These are phyloP conservation scores for Dicorynia guianensis DNA, from an alignment of 306 rosid species.

Conservation along the genomic window DNA sequence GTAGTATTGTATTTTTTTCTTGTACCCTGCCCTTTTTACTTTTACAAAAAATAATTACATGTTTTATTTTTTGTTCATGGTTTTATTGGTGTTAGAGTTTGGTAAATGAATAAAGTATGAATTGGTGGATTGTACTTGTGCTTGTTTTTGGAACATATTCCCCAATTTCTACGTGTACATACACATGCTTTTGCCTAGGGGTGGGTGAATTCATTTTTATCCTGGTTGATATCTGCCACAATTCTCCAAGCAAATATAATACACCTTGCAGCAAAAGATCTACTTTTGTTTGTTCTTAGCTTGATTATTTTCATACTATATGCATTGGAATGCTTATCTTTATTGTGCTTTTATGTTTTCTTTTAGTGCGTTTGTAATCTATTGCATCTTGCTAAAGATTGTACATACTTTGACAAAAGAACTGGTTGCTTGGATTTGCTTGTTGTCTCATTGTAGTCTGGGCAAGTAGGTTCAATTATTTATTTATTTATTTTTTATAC, in stretches of 20 bases:
- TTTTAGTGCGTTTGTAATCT: background rate
- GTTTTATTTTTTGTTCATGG: conserved; percentile 1
- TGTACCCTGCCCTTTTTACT: background rate
- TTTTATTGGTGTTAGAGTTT: conserved; percentile 22
- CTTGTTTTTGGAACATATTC: background rate
- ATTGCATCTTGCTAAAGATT: too few relatives aligned
- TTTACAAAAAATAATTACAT: background rate
- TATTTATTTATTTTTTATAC: too few relatives aligned
- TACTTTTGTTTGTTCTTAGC: background rate
- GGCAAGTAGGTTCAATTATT: too few relatives aligned
- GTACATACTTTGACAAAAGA: too few relatives aligned
- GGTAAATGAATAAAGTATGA: background rate
- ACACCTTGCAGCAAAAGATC: background rate
- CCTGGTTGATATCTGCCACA: background rate
- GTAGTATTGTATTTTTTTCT: background rate
- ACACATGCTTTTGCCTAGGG: background rate
- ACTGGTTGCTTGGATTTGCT: too few relatives aligned
- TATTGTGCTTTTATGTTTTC: background rate
- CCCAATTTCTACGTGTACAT: background rate
- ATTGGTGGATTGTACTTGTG: conserved; percentile 7
- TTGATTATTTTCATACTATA: background rate
- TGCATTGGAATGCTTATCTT: background rate
- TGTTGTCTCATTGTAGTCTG: too few relatives aligned
- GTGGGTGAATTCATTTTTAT: background rate
- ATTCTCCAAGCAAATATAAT: background rate